A percentile compares a stretch with the other conserved stretches of the same genome.
Conservation (phyloP, 192 early-diverging fungal species). For the Lunasporangiospora selenospora region DNA sequence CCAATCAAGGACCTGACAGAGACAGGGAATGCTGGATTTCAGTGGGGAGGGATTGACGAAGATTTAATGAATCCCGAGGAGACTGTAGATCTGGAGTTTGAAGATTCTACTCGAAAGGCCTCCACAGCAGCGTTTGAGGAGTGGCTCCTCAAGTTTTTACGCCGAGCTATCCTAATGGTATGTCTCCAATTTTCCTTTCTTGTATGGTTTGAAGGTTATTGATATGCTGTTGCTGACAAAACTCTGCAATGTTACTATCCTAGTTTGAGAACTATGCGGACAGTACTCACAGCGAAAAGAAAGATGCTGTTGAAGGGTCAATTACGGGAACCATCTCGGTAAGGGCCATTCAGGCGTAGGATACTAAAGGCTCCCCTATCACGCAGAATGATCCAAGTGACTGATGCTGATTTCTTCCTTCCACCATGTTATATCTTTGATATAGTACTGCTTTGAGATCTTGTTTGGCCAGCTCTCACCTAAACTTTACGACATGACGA, state of each 20-base stretch:
- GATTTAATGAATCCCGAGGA: constrained; percentile 53
- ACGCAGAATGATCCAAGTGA: too few species aligned
- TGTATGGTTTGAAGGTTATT: not conserved
- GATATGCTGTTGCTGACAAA: not conserved
- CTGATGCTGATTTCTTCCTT: not conserved
- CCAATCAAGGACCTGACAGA: constrained; percentile 72
- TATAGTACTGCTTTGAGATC: constrained; percentile 69
- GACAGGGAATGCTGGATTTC: constrained; percentile 30
- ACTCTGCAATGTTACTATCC: not conserved
- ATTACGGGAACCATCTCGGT: constrained; percentile 33
- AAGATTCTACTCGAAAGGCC: constrained; percentile 70
- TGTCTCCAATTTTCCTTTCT: constrained; percentile 34
- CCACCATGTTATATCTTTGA: not conserved
- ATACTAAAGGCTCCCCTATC: too few species aligned
- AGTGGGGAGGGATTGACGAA: constrained; percentile 51
- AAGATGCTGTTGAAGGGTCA: constrained; percentile 23
- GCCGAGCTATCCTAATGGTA: constrained; percentile 79
- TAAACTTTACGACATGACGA: constrained; percentile 65
- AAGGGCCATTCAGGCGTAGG: too few species aligned
- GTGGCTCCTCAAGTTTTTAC: constrained; percentile 85
- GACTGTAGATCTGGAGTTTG: constrained; percentile 62
- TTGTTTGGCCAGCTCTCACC: constrained; percentile 74
- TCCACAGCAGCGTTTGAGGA: constrained; percentile 87
- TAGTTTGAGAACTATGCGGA: constrained; percentile 49
- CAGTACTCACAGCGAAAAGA: constrained; percentile 18